A percentile compares a stretch with the other conserved stretches of the same genome.
These are phyloP conservation scores for Corchorus capsularis DNA, from an alignment of 345 rosid genomes.

Conservation along the genomic window DNA sequence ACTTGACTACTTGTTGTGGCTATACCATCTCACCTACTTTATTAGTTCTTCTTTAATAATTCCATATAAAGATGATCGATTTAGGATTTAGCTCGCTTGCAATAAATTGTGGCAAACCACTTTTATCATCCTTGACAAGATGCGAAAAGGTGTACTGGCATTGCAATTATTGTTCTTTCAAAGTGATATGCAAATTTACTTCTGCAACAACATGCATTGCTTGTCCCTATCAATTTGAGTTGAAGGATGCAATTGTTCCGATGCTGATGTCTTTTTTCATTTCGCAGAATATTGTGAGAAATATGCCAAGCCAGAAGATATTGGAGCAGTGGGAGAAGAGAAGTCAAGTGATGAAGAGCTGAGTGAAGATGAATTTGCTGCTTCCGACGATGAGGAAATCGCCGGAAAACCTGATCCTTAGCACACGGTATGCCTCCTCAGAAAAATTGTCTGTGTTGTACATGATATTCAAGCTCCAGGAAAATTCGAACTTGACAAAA, in stretches of 20 bases:
- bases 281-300: constrained; percentile 78
- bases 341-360: constrained; percentile 86
- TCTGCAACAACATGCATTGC: background rate
- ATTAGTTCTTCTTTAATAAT: background rate
- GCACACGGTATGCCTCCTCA: constrained; percentile 10
- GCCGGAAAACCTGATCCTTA: constrained; percentile 85
- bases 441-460: constrained; percentile 39
- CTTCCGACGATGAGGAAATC: constrained; percentile 64
- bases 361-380: constrained; percentile 75
- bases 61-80: too few relatives aligned
- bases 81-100: background rate
- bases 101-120: background rate
- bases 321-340: constrained; percentile 52
- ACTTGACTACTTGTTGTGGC: background rate
- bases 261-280: background rate
- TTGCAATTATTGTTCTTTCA: background rate
- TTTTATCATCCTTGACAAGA: background rate
- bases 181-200: background rate
- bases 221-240: background rate
- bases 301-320: constrained; percentile 83
- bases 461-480: constrained; percentile 42
- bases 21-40: background rate
- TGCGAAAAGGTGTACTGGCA: background rate
- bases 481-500: constrained; percentile 30
- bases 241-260: background rate